Evolutionary conservation across 768 basidiomycete species (phyloP).

Genomic region (Tulasnella sp.): DNA sequence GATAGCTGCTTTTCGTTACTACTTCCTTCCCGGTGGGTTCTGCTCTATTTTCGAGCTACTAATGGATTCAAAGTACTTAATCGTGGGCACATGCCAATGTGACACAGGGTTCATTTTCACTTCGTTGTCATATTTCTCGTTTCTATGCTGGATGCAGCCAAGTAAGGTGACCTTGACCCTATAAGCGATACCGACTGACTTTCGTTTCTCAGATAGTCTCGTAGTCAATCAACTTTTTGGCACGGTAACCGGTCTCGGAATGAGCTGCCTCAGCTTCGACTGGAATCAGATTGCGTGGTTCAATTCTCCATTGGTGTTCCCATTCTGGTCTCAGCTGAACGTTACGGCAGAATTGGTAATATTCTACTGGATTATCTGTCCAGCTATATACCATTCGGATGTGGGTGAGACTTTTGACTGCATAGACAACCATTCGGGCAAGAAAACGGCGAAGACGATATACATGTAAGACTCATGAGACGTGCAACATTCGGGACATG

Average conservation of each 20-base stretch:
- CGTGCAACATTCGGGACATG: no score
- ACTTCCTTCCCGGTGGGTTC: constrained; percentile 74
- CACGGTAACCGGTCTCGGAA: constrained; percentile 66
- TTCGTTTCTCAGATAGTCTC: constrained; percentile 48
- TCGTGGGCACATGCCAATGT: neutral
- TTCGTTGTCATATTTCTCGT: constrained; percentile 79
- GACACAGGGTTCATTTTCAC: constrained; percentile 76
- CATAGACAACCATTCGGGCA: constrained; percentile 22
- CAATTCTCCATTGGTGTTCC: constrained; percentile 61
- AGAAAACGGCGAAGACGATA: constrained; percentile 35
- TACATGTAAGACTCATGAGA: constrained; percentile 38
- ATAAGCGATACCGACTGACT: no score
- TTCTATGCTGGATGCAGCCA: constrained; percentile 75
- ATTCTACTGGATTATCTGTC: no score
- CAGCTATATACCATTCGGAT: no score
- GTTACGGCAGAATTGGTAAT: no score
- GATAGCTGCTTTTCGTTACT: constrained; percentile 62
- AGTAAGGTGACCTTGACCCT: no score
- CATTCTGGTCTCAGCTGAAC: constrained; percentile 99
- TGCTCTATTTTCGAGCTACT: neutral
- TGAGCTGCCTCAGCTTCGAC: constrained; percentile 88
- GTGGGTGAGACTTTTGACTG: no score
- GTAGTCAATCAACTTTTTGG: constrained; percentile 91
- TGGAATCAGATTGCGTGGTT: constrained; percentile 70
- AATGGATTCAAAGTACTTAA: neutral